Evolutionary conservation across 441 rosid genomes (phyloP).

Genomic region (Euphorbia celastroides): DNA sequence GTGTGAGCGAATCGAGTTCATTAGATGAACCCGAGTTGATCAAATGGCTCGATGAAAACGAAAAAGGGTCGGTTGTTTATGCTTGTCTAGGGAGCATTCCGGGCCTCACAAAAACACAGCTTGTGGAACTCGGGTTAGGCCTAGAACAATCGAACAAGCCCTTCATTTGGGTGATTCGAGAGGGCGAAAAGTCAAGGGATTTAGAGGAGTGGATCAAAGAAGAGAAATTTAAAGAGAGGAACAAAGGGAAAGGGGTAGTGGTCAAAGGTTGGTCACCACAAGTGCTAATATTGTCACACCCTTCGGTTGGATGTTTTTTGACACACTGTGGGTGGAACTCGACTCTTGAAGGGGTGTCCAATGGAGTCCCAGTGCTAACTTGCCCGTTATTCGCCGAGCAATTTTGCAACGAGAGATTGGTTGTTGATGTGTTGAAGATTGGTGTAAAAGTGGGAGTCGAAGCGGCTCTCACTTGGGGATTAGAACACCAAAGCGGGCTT

Average conservation of each 20-base stretch:
- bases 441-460: slow-evolving; percentile 37
- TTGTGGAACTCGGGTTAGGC: slow-evolving; percentile 40
- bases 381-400: slow-evolving; percentile 45
- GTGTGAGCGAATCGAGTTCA: slow-evolving; percentile 7
- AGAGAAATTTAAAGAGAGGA: slow-evolving; percentile 34
- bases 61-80: slow-evolving; percentile 31
- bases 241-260: slow-evolving; percentile 36
- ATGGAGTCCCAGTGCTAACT: slow-evolving; percentile 32
- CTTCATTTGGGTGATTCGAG: slow-evolving; percentile 54
- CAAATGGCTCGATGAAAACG: slow-evolving; percentile 34
- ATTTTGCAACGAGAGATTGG: slow-evolving; percentile 35
- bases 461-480: slow-evolving; percentile 33
- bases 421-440: slow-evolving; percentile 28
- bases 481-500: slow-evolving; percentile 30
- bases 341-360: slow-evolving; percentile 28
- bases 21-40: slow-evolving; percentile 16
- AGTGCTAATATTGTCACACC: slow-evolving; percentile 41
- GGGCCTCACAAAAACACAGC: slow-evolving; percentile 26
- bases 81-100: slow-evolving; percentile 41
- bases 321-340: slow-evolving; percentile 58
- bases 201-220: slow-evolving; percentile 37
- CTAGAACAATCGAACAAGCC: slow-evolving; percentile 33
- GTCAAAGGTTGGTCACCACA: slow-evolving; percentile 60
- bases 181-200: slow-evolving; percentile 22
- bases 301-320: slow-evolving; percentile 45